phyloP scores from a whole-genome alignment of 2,329 filamentous ascomycete species.

The Dactylellina haptotyla region DNA sequence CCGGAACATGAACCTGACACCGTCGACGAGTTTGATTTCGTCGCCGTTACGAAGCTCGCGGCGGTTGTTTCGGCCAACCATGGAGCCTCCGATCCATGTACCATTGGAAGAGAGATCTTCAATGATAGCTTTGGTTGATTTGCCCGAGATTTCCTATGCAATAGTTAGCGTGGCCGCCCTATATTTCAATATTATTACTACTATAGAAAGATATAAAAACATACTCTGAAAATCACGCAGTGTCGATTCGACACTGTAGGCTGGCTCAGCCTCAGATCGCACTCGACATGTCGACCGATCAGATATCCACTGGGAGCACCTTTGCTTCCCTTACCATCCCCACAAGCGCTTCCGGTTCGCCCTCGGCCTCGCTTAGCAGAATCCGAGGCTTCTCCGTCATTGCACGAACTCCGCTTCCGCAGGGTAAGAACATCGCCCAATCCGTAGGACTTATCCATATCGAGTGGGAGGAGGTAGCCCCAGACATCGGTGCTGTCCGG shows the following conservation, averaged over 20 bases:
- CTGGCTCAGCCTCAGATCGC: slow-evolving; percentile 64
- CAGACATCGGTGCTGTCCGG: slow-evolving; percentile 79
- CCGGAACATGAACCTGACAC: slow-evolving; percentile 88
- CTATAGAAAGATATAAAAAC: slow-evolving; percentile 5
- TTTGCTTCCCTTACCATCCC: slow-evolving; percentile 68
- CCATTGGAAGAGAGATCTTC: slow-evolving; percentile 97
- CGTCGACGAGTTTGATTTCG: slow-evolving; percentile 85
- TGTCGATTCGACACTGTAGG: slow-evolving; percentile 58
- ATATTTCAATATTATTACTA: slow-evolving; percentile 58
- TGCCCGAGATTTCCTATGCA: slow-evolving; percentile 63
- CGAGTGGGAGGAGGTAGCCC: slow-evolving; percentile 90
- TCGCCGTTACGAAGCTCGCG: slow-evolving; percentile 89
- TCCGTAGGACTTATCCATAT: slow-evolving; percentile 68
- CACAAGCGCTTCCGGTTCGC: slow-evolving; percentile 66
- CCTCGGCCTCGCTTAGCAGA: slow-evolving; percentile 62
- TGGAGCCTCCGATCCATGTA: slow-evolving; percentile 91
- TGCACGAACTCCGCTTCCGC: slow-evolving; percentile 77
- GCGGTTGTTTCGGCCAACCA: slow-evolving; percentile 90
- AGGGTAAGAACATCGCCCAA: slow-evolving; percentile 75
- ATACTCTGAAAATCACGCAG: slow-evolving; percentile 58
- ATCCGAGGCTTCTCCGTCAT: slow-evolving; percentile 66
- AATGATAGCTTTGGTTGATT: slow-evolving; percentile 74
- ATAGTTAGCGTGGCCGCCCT: slow-evolving; percentile 63
- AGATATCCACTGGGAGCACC: slow-evolving; percentile 83
- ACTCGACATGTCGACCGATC: slow-evolving; percentile 91